phyloP scores from a whole-genome alignment of 306 rosid species.

The Dalbergia cultrata region DNA sequence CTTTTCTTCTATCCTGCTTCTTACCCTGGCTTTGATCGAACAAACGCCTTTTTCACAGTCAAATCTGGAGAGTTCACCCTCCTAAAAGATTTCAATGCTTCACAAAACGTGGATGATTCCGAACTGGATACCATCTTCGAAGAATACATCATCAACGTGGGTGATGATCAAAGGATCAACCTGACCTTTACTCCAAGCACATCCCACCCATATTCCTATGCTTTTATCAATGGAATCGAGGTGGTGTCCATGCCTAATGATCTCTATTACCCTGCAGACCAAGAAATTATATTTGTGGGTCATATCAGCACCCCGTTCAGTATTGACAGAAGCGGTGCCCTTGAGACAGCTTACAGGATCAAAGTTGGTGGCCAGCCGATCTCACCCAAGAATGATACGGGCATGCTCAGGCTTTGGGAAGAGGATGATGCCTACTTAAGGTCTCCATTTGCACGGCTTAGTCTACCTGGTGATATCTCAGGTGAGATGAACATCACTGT shows the following conservation, averaged over 20 bases:
- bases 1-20: slow-evolving; percentile 22
- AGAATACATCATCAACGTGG: slow-evolving; percentile 49
- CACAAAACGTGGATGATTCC: no score
- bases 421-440: neutral
- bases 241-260: slow-evolving; percentile 61
- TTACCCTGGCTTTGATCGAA: neutral
- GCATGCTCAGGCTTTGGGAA: neutral
- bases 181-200: slow-evolving; percentile 49
- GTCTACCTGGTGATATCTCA: neutral
- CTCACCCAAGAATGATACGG: neutral
- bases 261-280: slow-evolving; percentile 40
- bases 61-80: no score
- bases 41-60: no score
- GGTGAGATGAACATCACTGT: fast-evolving
- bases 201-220: slow-evolving; percentile 30
- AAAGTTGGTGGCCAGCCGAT: neutral
- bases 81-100: no score
- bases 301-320: fast-evolving
- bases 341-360: neutral
- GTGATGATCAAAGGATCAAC: slow-evolving; percentile 31
- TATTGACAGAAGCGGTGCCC: neutral
- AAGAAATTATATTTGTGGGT: neutral
- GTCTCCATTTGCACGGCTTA: neutral
- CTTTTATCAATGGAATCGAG: slow-evolving; percentile 37
- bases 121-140: no score